Conservation (phyloP, 805 yeast genomes). For the Suhomyces sp. region DNA sequence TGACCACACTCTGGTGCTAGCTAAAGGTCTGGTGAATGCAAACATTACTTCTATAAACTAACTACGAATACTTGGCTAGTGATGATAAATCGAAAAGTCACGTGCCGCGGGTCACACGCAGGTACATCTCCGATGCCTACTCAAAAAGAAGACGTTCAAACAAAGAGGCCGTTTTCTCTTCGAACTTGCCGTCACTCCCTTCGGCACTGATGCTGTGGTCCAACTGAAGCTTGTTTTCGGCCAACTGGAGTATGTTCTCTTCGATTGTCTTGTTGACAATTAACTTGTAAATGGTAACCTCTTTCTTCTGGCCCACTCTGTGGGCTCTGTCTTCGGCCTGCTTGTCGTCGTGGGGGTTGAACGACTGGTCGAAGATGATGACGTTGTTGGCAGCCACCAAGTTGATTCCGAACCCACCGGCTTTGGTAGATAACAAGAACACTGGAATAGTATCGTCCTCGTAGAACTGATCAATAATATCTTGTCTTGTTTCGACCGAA, state of each 20-base stretch:
- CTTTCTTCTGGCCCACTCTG: slow-evolving; percentile 89
- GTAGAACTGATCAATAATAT: slow-evolving; percentile 82
- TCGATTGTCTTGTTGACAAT: slow-evolving; percentile 77
- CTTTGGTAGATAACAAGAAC: slow-evolving; percentile 87
- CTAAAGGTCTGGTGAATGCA: not conserved
- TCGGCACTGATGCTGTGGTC: slow-evolving; percentile 60
- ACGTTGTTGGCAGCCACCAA: slow-evolving; percentile 93
- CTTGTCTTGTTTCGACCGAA: slow-evolving; percentile 89
- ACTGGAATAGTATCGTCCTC: slow-evolving; percentile 80
- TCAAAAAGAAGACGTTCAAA: slow-evolving; percentile 48
- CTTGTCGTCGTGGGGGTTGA: slow-evolving; percentile 97
- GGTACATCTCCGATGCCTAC: not conserved
- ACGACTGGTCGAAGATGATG: slow-evolving; percentile 86
- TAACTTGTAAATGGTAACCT: slow-evolving; percentile 75
- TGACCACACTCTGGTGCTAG: not conserved
- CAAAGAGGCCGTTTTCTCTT: slow-evolving; percentile 51
- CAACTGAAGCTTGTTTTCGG: slow-evolving; percentile 85
- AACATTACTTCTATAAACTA: not conserved
- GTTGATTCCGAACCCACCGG: slow-evolving; percentile 98
- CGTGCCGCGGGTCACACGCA: not conserved
- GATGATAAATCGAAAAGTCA: not conserved
- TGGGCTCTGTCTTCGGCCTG: slow-evolving; percentile 99
- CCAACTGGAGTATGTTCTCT: slow-evolving; percentile 81
- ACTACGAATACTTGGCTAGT: not conserved
- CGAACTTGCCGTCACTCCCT: slow-evolving; percentile 41